Evolutionary conservation across 2,329 filamentous ascomycete species (phyloP).

Genomic region (Trichoderma harzianum): DNA sequence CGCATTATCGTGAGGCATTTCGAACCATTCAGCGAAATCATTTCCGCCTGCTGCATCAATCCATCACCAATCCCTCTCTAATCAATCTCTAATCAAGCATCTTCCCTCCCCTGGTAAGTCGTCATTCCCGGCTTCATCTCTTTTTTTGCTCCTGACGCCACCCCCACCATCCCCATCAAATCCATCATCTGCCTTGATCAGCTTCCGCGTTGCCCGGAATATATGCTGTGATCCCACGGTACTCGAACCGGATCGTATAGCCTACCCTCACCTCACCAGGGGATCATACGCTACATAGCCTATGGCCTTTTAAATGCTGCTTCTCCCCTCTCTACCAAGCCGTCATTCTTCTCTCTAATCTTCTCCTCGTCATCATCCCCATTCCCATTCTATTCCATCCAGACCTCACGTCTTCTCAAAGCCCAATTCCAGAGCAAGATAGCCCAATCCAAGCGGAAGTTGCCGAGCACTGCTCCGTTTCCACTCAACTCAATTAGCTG

Average conservation of each 20-base stretch:
- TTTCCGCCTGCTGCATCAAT: not conserved
- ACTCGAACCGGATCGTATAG: not conserved
- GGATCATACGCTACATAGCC: not conserved
- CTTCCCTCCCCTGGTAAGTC: not conserved
- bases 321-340: not conserved
- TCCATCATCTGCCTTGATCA: not conserved
- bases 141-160: not conserved
- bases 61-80: not conserved
- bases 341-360: not conserved
- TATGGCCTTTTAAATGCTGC: not conserved
- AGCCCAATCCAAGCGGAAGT: not conserved
- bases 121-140: not conserved
- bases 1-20: not conserved
- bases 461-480: not conserved
- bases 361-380: not conserved
- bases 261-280: not conserved
- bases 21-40: not conserved
- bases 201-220: constrained; percentile 5
- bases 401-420: not conserved
- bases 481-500: not conserved
- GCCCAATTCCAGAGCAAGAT: not conserved
- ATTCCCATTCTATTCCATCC: not conserved
- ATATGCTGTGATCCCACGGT: not conserved
- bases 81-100: not conserved
- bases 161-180: constrained; percentile 7